Conservation (phyloP, 495 filamentous ascomycete species). For the Podospora bellae-mahoneyi region DNA sequence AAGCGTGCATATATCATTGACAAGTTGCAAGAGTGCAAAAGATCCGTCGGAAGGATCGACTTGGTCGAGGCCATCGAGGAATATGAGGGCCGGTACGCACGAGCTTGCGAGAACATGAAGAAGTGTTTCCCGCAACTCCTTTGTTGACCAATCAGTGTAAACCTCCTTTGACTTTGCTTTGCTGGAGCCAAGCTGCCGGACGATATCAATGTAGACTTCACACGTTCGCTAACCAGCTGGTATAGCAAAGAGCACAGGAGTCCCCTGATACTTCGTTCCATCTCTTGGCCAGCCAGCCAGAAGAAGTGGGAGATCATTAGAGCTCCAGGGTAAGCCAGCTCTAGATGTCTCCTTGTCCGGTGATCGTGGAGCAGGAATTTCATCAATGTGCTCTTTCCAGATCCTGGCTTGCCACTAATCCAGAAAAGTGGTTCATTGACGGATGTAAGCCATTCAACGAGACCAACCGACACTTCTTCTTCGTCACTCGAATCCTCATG, state of each 20-base stretch:
- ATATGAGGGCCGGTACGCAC: background rate
- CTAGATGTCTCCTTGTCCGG: background rate
- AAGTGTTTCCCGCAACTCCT: background rate
- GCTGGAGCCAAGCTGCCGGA: background rate
- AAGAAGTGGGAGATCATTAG: background rate
- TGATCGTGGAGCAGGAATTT: background rate
- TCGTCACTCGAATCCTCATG: too few species aligned
- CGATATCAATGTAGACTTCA: too few species aligned
- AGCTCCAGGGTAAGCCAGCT: background rate
- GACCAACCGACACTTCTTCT: background rate
- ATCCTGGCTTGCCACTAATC: slow-evolving; percentile 4
- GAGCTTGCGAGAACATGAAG: background rate
- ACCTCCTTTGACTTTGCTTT: background rate
- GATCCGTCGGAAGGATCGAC: background rate
- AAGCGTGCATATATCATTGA: background rate
- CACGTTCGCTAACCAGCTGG: background rate
- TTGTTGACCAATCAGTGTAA: background rate
- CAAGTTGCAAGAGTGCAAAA: background rate
- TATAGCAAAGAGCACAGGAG: background rate
- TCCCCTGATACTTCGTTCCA: background rate
- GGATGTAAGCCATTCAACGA: background rate
- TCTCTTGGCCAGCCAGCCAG: background rate
- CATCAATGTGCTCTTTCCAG: background rate
- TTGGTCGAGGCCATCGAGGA: background rate
- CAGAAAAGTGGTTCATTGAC: background rate